Conservation (phyloP, 306 rosid genomes). For the Lablab purpureus region DNA sequence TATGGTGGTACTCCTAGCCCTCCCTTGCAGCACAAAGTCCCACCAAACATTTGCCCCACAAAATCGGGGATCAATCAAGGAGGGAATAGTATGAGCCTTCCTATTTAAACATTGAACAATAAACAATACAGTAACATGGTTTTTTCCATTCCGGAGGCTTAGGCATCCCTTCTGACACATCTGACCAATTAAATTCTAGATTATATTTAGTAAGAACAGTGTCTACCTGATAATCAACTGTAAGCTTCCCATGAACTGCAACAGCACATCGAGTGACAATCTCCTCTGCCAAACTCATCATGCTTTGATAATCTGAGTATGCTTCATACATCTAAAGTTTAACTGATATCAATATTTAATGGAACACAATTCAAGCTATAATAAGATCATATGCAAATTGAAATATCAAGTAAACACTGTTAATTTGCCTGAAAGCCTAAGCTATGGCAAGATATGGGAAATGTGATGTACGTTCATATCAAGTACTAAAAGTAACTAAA, state of each 20-base stretch:
- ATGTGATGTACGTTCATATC: slow-evolving; percentile 19
- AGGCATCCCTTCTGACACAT: neutral
- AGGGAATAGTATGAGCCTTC: neutral
- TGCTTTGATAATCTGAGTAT: slow-evolving; percentile 96
- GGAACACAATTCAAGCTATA: slow-evolving; percentile 48
- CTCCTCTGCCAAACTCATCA: slow-evolving; percentile 96
- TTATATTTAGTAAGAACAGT: slow-evolving; percentile 27
- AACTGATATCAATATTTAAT: slow-evolving; percentile 59
- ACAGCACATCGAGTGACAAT: slow-evolving; percentile 89
- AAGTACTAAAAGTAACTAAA: slow-evolving; percentile 13
- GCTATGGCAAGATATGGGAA: slow-evolving; percentile 18
- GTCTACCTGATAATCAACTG: slow-evolving; percentile 87
- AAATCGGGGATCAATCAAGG: neutral
- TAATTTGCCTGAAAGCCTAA: slow-evolving; percentile 25
- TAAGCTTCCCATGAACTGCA: slow-evolving; percentile 86
- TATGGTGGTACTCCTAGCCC: neutral
- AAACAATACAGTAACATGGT: neutral
- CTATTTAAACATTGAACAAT: neutral
- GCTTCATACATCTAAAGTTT: slow-evolving; percentile 93
- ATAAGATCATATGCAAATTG: slow-evolving; percentile 15
- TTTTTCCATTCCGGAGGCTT: neutral
- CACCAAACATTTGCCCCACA: slow-evolving; percentile 5
- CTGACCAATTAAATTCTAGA: neutral
- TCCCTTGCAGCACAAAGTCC: slow-evolving; percentile 13
- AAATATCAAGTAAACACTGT: slow-evolving; percentile 34